Percentiles rank a stretch among this genome's conserved stretches.
Conservation (phyloP, 176 grass and related monocot species). For the Eleusine coracana region DNA sequence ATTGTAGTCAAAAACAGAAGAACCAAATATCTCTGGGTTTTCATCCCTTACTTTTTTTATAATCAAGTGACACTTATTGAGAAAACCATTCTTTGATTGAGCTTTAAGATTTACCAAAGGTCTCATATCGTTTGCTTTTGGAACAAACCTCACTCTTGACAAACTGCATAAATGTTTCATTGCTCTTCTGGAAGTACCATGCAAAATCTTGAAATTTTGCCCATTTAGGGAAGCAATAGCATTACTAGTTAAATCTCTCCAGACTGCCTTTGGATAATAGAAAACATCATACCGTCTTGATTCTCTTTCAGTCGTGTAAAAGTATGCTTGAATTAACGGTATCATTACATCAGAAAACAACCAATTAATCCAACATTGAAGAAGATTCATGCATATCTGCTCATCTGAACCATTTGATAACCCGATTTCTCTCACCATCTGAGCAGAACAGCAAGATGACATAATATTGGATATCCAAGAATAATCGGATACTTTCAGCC, state of each 20-base stretch:
- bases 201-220: conserved; percentile 47
- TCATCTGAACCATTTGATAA: conserved; percentile 37
- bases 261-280: conserved; percentile 85
- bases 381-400: conserved; percentile 56
- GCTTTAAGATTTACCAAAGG: conserved; percentile 67
- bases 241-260: conserved; percentile 57
- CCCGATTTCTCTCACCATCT: conserved; percentile 24
- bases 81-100: conserved; percentile 52
- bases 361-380: conserved; percentile 79
- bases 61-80: conserved; percentile 59
- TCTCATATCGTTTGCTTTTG: conserved; percentile 73
- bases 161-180: conserved; percentile 42
- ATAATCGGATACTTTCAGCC: conserved; percentile 65
- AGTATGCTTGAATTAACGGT: conserved; percentile 67
- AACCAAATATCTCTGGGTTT: conserved; percentile 78
- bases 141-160: conserved; percentile 81
- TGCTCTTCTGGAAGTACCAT: conserved; percentile 36
- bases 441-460: conserved; percentile 56
- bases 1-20: conserved; percentile 90
- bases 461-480: conserved; percentile 70
- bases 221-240: conserved; percentile 59
- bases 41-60: conserved; percentile 65
- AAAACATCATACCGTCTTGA: conserved; percentile 78
- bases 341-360: conserved; percentile 79
- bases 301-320: conserved; percentile 91